Conservation (phyloP, 106 monocot genomes). For the Dioscorea zingiberensis region DNA sequence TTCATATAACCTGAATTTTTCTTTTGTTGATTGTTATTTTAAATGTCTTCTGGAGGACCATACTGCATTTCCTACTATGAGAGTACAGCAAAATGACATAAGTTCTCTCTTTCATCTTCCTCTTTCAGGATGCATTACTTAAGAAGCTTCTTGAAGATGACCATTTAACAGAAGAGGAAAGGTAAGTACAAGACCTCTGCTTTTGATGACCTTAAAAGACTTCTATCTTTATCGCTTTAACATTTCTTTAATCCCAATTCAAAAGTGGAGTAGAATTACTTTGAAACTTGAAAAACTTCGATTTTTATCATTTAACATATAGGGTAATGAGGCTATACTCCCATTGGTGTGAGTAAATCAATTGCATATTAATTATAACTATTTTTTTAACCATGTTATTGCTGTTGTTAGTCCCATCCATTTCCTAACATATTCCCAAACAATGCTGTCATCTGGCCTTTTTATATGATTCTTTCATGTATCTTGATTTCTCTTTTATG, state of each 20-base stretch:
- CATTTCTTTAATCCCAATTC: no score
- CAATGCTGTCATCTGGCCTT: no score
- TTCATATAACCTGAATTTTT: background rate
- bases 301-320: no score
- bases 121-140: constrained; percentile 71
- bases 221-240: background rate
- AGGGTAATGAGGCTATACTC: no score
- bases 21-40: background rate
- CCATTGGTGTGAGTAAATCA: no score
- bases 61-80: background rate
- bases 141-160: constrained; percentile 79
- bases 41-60: background rate
- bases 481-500: background rate
- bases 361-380: no score
- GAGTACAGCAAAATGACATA: background rate
- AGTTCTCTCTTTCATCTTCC: background rate
- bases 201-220: background rate
- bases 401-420: no score
- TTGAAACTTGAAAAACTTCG: no score
- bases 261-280: no score
- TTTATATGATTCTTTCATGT: background rate
- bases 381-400: no score
- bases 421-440: no score
- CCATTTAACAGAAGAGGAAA: constrained; percentile 82
- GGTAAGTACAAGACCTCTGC: constrained; percentile 18